Evolutionary conservation across 805 yeast species (phyloP).

Genomic region (Tetrapisispora taiwanensis): DNA sequence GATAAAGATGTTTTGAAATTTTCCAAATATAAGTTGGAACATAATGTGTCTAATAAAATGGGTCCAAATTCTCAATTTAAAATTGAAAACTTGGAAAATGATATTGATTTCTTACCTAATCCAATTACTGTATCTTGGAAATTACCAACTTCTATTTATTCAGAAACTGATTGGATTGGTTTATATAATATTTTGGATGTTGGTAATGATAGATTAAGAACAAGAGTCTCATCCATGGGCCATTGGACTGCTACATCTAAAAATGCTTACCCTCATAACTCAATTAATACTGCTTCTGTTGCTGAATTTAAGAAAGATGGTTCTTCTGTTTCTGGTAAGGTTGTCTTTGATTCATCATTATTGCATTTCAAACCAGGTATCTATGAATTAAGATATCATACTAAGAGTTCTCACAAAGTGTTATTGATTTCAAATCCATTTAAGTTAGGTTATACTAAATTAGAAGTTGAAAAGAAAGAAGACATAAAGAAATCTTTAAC

Average conservation of each 20-base stretch:
- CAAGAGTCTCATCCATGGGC: conserved; percentile 52
- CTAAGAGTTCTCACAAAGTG: conserved; percentile 60
- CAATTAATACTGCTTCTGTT: conserved; percentile 5
- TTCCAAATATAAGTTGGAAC: background rate
- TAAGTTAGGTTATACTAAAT: conserved; percentile 39
- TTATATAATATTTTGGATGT: conserved; percentile 55
- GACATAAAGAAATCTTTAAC: conserved; percentile 15
- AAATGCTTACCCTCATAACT: conserved; percentile 24
- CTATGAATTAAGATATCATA: conserved; percentile 67
- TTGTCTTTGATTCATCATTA: conserved; percentile 38
- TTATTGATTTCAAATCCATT: conserved; percentile 54
- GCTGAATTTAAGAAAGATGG: conserved; percentile 8
- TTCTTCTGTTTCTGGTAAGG: conserved; percentile 32
- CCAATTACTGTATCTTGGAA: conserved; percentile 47
- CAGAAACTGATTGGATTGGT: conserved; percentile 65
- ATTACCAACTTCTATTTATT: conserved; percentile 37
- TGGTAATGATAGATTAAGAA: conserved; percentile 42
- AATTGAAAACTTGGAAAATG: conserved; percentile 21
- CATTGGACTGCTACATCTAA: conserved; percentile 49
- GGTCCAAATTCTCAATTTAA: conserved; percentile 22
- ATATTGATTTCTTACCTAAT: conserved; percentile 27
- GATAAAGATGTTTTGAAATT: background rate
- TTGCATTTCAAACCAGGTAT: conserved; percentile 59
- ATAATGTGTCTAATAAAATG: conserved; percentile 4
- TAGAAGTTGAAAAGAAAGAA: conserved; percentile 25